Percentiles rank a stretch among this genome's conserved stretches.
These are phyloP conservation scores for Suhomyces xylopsoci DNA, from an alignment of 805 yeast species.

Conservation along the genomic window DNA sequence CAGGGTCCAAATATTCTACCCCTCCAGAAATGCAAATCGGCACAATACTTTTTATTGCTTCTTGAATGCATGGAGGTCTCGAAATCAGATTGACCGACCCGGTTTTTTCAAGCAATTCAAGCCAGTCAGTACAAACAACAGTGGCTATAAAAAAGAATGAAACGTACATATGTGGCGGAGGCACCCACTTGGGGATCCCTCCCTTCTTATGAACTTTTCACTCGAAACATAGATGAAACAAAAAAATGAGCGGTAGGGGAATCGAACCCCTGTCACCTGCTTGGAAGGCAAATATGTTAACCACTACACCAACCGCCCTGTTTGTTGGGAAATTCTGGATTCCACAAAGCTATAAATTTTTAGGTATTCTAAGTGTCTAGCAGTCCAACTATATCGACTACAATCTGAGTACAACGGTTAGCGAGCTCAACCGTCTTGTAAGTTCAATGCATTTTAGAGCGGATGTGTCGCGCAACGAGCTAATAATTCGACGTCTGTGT, in stretches of 20 bases:
- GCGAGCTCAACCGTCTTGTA: too few species aligned
- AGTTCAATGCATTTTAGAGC: too few species aligned
- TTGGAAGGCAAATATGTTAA: slow-evolving; percentile 91
- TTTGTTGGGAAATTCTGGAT: neutral
- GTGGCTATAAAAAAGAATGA: neutral
- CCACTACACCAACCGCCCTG: slow-evolving; percentile 91
- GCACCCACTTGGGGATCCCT: neutral
- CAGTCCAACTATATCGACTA: too few species aligned
- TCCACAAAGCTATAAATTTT: neutral
- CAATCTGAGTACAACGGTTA: too few species aligned
- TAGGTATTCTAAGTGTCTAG: neutral
- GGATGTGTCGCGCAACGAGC: neutral
- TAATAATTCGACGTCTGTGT: neutral
- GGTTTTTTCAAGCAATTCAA: neutral
- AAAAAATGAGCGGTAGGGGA: slow-evolving; percentile 75
- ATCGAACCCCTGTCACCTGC: slow-evolving; percentile 94
- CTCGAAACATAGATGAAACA: neutral
- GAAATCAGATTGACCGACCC: neutral
- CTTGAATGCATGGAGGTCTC: slow-evolving; percentile 30
- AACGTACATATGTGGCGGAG: neutral
- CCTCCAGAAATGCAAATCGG: slow-evolving; percentile 41
- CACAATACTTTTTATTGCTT: slow-evolving; percentile 39
- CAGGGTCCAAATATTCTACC: slow-evolving; percentile 33
- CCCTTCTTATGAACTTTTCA: neutral
- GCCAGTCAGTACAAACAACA: neutral